phyloP scores from a whole-genome alignment of 106 monocot genomes.

The Platanthera zijinensis region DNA sequence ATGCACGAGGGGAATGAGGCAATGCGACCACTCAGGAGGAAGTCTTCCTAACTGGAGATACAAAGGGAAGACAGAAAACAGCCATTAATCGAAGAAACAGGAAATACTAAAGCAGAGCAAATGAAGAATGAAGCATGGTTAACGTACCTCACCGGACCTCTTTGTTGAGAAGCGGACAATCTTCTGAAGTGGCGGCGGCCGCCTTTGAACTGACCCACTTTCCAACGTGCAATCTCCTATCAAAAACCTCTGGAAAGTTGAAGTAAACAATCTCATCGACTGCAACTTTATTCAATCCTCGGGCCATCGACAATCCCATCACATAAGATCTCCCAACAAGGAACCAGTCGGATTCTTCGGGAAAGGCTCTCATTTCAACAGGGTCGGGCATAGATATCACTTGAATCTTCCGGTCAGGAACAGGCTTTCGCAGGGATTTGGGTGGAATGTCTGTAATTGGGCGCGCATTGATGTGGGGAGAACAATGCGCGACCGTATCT shows the following conservation, averaged over 20 bases:
- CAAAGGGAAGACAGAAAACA: background rate
- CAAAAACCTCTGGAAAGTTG: conserved; percentile 33
- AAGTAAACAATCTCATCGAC: conserved; percentile 64
- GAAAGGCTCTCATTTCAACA: conserved; percentile 47
- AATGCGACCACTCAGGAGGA: conserved; percentile 62
- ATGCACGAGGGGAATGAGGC: conserved; percentile 63
- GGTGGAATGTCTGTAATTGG: conserved; percentile 44
- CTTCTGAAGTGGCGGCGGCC: conserved; percentile 39
- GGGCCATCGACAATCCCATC: conserved; percentile 45
- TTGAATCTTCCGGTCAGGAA: conserved; percentile 15
- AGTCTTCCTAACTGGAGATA: conserved; percentile 56
- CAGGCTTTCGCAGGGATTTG: conserved; percentile 4
- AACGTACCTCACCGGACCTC: conserved; percentile 63
- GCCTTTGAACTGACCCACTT: conserved; percentile 36
- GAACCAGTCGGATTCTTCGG: conserved; percentile 66
- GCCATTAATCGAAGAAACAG: background rate
- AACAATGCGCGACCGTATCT: conserved; percentile 22
- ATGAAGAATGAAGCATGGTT: background rate
- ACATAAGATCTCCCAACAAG: conserved; percentile 60
- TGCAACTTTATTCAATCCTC: conserved; percentile 40
- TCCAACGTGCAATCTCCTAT: conserved; percentile 16
- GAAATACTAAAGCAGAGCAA: background rate
- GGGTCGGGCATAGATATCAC: conserved; percentile 9
- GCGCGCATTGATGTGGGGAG: conserved; percentile 43
- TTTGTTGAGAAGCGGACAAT: conserved; percentile 82